phyloP scores from a whole-genome alignment of 441 rosid species.

The Erodium moschatum region DNA sequence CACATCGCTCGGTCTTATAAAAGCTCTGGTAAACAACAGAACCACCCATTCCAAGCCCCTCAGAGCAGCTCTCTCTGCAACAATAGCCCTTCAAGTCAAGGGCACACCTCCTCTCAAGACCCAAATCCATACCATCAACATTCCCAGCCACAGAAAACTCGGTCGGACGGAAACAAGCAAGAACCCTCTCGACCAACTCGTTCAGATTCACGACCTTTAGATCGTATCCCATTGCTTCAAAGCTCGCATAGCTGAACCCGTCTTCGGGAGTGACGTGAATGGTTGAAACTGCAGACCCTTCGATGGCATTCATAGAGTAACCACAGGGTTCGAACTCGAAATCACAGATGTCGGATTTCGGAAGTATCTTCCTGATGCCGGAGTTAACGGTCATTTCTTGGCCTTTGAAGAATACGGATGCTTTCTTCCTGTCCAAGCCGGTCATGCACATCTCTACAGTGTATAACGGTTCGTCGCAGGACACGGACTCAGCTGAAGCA shows the following conservation, averaged over 20 bases:
- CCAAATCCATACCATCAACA: slow-evolving; percentile 16
- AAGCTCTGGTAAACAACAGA: slow-evolving; percentile 36
- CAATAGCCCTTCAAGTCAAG: slow-evolving; percentile 34
- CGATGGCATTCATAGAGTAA: slow-evolving; percentile 59
- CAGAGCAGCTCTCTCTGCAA: slow-evolving; percentile 30
- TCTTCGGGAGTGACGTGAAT: slow-evolving; percentile 65
- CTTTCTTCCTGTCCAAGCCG: slow-evolving; percentile 44
- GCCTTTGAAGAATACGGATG: slow-evolving; percentile 46
- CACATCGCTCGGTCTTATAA: slow-evolving; percentile 30
- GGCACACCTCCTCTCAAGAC: slow-evolving; percentile 22
- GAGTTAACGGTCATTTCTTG: slow-evolving; percentile 43
- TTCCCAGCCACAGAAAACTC: slow-evolving; percentile 56
- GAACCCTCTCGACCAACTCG: slow-evolving; percentile 38
- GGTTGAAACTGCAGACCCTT: slow-evolving; percentile 44
- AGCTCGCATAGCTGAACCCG: slow-evolving; percentile 71
- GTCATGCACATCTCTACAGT: slow-evolving; percentile 71
- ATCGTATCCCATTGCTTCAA: slow-evolving; percentile 54
- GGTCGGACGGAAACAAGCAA: slow-evolving; percentile 45
- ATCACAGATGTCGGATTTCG: slow-evolving; percentile 48
- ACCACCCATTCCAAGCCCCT: slow-evolving; percentile 37
- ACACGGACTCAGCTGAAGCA: slow-evolving; percentile 29
- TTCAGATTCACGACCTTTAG: slow-evolving; percentile 29
- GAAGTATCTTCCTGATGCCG: slow-evolving; percentile 52
- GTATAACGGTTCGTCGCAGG: slow-evolving; percentile 22
- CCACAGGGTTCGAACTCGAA: slow-evolving; percentile 66